Conservation (phyloP, 2,329 filamentous ascomycete genomes). For the Emericellopsis atlantica region DNA sequence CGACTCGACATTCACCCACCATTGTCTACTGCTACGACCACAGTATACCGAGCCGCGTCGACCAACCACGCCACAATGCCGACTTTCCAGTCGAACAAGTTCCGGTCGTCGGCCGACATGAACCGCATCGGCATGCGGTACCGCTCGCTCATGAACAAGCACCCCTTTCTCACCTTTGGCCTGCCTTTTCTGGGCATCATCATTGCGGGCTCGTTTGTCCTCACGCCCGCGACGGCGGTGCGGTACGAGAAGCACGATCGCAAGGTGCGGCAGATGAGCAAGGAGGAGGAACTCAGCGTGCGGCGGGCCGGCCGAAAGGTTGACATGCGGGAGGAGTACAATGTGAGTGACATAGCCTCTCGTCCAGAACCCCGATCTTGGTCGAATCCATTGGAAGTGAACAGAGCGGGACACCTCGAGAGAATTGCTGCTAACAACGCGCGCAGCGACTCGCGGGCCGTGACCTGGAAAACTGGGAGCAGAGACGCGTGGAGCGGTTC, state of each 20-base stretch:
- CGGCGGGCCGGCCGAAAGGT: conserved; percentile 58
- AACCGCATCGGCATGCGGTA: conserved; percentile 65
- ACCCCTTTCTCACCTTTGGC: conserved; percentile 87
- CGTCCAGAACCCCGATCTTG: no score
- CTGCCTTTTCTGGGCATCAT: conserved; percentile 86
- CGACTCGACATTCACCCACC: no score
- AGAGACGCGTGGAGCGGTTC: conserved; percentile 82
- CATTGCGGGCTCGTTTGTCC: conserved; percentile 81
- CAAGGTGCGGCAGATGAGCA: conserved; percentile 72
- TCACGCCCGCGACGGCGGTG: conserved; percentile 87
- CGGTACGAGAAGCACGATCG: conserved; percentile 90
- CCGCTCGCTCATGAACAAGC: conserved; percentile 59
- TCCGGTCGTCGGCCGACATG: conserved; percentile 51
- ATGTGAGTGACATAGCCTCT: conserved; percentile 42
- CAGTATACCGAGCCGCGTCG: no score
- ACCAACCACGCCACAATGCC: conserved; percentile 12
- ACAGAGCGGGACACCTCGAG: no score
- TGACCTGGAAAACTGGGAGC: conserved; percentile 91
- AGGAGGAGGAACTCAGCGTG: conserved; percentile 77
- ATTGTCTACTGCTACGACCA: no score
- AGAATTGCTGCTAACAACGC: conserved; percentile 1
- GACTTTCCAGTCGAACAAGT: conserved; percentile 59
- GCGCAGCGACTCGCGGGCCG: conserved; percentile 81
- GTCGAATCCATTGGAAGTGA: no score
- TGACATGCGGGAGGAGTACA: conserved; percentile 77